Evolutionary conservation across 1,139 yeast species (phyloP).

Genomic region (Ashbya aceris): DNA sequence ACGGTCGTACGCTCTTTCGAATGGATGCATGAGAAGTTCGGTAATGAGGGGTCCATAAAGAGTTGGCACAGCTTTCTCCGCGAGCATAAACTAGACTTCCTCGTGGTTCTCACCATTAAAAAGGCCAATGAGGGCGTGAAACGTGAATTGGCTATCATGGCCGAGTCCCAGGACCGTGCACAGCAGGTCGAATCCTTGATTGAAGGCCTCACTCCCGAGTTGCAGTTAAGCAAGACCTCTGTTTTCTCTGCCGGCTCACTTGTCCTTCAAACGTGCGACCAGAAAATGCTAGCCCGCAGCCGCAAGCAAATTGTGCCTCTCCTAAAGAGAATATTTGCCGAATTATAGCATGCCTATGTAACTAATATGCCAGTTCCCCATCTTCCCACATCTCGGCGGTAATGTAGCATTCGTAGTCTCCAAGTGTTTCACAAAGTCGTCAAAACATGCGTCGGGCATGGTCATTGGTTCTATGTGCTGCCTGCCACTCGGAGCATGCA

Average conservation of each 20-base stretch:
- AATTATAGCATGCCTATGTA: conserved; percentile 9
- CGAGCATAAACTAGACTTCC: conserved; percentile 41
- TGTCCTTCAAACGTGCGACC: conserved; percentile 37
- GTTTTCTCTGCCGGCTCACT: conserved; percentile 3
- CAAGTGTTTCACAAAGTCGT: conserved; percentile 11
- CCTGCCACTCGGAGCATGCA: not conserved
- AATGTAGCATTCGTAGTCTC: conserved; percentile 6
- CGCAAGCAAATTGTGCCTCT: conserved; percentile 81
- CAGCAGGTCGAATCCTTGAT: conserved; percentile 22
- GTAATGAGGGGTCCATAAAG: conserved; percentile 30
- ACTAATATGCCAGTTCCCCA: conserved; percentile 20
- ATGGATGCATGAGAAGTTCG: conserved; percentile 41
- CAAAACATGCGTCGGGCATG: conserved; percentile 10
- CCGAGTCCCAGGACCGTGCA: conserved; percentile 11
- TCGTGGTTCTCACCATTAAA: conserved; percentile 57
- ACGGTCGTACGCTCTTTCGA: conserved; percentile 58
- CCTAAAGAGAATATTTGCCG: conserved; percentile 17
- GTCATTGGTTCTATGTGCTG: conserved; percentile 16
- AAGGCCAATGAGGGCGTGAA: conserved; percentile 38
- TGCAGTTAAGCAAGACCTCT: conserved; percentile 26
- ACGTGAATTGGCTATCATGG: conserved; percentile 47
- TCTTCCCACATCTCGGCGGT: conserved; percentile 8
- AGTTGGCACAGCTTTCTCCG: conserved; percentile 34
- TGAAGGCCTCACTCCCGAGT: conserved; percentile 27
- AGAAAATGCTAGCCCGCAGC: conserved; percentile 51